Evolutionary conservation across 331 rosid genomes (phyloP), one percentile per base, ranked within the genome.

Genomic region (Pyracantha coccinea): DNA sequence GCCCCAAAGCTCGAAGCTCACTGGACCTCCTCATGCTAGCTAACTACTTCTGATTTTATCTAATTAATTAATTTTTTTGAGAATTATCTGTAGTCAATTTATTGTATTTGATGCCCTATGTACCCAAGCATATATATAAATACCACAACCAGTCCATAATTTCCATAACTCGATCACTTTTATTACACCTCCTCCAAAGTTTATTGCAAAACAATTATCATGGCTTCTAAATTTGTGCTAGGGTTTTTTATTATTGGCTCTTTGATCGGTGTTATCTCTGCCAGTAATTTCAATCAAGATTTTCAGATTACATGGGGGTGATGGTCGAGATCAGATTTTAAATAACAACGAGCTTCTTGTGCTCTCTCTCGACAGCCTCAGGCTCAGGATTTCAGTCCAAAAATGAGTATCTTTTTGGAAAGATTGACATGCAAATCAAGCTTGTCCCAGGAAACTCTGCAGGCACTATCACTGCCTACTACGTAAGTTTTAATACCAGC

Each of bases 371-470:
- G 86, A 89, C 57, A 72, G 61, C 75, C 38, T 89, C 92, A 14
- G 92, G 90, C 16, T 89, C 95, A 0, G 89, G 95, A 1, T 89
- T 89, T 24, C 81, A 82, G 14, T 87, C 95, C 75, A 85, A 61
- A 35, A 76, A 72, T 16, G 83, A 84, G 57, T 87, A 82, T 67
- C 75, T 89, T 0, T 89, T 77, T 19, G 86, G 90, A 8, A 74
- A 84, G 38, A 76, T 87, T 35, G 84, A 89, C 53, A 87, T 85
- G 85, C 88, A 87, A 69, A 71, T 89, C 69, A 87, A 89, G 76
- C 90, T 89, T 74, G 91, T 85, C 4, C 69, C 90, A 1, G 86
- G 90, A 35, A 85, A 87, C 77, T 89, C 90, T 44, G 92, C 92
- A 2, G 95, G 95, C 71, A 85, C 90, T 10, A 90, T 87, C 67